These are phyloP conservation scores for Elasticomyces elasticus DNA, from an alignment of 495 filamentous ascomycete genomes.

Conservation along the genomic window DNA sequence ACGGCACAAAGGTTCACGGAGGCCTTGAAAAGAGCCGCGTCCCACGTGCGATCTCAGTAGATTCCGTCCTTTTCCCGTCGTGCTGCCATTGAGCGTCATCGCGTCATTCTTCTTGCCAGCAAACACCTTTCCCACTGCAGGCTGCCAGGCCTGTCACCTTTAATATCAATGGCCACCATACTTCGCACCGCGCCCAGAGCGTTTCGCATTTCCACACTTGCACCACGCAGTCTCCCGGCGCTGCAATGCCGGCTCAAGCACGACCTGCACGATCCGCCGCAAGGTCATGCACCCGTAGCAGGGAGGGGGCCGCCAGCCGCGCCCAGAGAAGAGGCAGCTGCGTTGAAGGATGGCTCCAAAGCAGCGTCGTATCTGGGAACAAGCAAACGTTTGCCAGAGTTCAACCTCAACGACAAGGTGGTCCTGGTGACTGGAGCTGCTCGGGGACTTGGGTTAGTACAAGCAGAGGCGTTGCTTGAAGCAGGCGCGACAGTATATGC, in stretches of 20 bases:
- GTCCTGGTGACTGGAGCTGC: constrained; percentile 70
- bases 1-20: neutral
- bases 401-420: constrained; percentile 67
- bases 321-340: constrained; percentile 12
- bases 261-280: constrained; percentile 13
- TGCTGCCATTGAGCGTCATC: neutral
- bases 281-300: constrained; percentile 10
- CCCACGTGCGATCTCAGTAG: neutral
- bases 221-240: neutral
- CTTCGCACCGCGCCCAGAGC: constrained; percentile 3
- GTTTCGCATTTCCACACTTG: constrained; percentile 2
- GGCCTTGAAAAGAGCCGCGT: neutral
- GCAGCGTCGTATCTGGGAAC: constrained; percentile 20
- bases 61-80: neutral
- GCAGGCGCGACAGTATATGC: constrained; percentile 64
- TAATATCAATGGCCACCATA: constrained; percentile 8
- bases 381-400: constrained; percentile 52
- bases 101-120: neutral
- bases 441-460: constrained; percentile 66
- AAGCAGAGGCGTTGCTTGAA: constrained; percentile 71
- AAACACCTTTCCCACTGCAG: neutral
- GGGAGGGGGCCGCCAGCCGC: constrained; percentile 8
- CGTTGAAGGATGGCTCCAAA: constrained; percentile 8
- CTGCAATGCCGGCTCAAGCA: constrained; percentile 8
- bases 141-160: neutral